A percentile compares a stretch with the other conserved stretches of the same genome.
Evolutionary conservation across 2,329 filamentous ascomycete species (phyloP).

Genomic region (Plectosphaerella sp.): DNA sequence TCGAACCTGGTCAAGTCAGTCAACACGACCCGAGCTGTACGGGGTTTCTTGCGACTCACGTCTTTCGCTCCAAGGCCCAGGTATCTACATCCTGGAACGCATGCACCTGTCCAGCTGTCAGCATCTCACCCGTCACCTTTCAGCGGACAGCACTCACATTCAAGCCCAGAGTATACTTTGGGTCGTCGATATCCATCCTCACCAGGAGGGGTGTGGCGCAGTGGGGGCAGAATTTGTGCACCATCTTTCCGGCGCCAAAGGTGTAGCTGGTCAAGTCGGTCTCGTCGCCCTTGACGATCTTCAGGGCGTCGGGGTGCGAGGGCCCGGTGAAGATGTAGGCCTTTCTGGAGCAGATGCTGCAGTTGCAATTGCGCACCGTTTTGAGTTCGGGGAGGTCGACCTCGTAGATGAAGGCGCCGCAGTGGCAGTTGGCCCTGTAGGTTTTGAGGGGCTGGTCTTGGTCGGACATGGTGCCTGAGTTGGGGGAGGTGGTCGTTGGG

Average conservation of each 20-base stretch:
- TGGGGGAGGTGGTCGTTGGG: not conserved
- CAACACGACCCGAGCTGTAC: not conserved
- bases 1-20: slow-evolving; percentile 27
- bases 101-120: slow-evolving; percentile 25
- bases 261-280: slow-evolving; percentile 36
- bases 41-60: slow-evolving; percentile 21
- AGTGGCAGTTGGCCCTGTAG: slow-evolving; percentile 56
- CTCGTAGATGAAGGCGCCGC: slow-evolving; percentile 48
- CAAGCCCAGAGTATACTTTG: not conserved
- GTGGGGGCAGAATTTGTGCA: slow-evolving; percentile 48
- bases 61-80: slow-evolving; percentile 28
- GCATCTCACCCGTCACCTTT: not conserved
- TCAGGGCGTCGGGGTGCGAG: slow-evolving; percentile 24
- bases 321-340: slow-evolving; percentile 35
- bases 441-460: slow-evolving; percentile 22
- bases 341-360: slow-evolving; percentile 58
- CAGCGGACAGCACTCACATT: not conserved
- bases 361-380: slow-evolving; percentile 55
- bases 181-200: slow-evolving; percentile 7
- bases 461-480: not conserved
- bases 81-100: slow-evolving; percentile 38
- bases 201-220: slow-evolving; percentile 42
- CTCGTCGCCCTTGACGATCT: slow-evolving; percentile 40
- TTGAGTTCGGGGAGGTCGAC: slow-evolving; percentile 52
- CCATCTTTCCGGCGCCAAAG: slow-evolving; percentile 31